A percentile compares a stretch with the other conserved stretches of the same genome.
Conservation (phyloP, 2,329 filamentous ascomycete genomes). For the Paraphoma sp. region DNA sequence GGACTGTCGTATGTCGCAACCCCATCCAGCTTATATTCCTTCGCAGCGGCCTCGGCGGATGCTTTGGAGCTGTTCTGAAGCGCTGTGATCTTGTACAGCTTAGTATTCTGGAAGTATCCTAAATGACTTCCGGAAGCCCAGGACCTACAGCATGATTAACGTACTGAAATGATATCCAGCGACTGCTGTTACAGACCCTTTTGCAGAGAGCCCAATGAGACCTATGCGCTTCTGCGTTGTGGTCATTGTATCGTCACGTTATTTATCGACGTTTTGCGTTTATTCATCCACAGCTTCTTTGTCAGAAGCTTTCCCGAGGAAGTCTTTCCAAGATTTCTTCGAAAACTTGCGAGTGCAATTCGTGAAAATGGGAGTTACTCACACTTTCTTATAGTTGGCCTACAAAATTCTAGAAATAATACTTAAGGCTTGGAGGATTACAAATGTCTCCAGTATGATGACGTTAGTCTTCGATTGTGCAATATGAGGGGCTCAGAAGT, state of each 20-base stretch:
- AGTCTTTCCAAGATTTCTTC: too few species aligned
- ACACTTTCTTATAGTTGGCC: too few species aligned
- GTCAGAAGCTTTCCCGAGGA: too few species aligned
- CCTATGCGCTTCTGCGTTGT: constrained; percentile 30
- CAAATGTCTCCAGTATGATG: too few species aligned
- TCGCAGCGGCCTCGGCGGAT: constrained; percentile 50
- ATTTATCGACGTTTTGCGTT: not conserved
- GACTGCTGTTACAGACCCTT: constrained; percentile 22
- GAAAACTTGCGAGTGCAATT: too few species aligned
- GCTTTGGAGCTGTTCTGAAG: constrained; percentile 57
- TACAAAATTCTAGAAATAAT: too few species aligned
- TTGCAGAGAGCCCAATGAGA: constrained; percentile 42
- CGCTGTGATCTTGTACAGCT: constrained; percentile 57
- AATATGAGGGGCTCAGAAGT: too few species aligned
- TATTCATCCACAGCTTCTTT: too few species aligned
- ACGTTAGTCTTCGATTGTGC: too few species aligned
- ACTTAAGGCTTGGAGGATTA: too few species aligned
- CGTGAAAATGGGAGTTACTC: too few species aligned
- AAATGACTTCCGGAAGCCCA: constrained; percentile 52
- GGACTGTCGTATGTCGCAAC: constrained; percentile 54
- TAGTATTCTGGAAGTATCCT: constrained; percentile 39
- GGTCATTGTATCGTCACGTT: constrained; percentile 8
- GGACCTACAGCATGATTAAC: constrained; percentile 23
- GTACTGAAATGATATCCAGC: not conserved
- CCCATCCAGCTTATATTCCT: constrained; percentile 45